Base-by-base conservation (phyloP, 306 rosid genomes). In the Gastrolobium bilobum region DNA sequence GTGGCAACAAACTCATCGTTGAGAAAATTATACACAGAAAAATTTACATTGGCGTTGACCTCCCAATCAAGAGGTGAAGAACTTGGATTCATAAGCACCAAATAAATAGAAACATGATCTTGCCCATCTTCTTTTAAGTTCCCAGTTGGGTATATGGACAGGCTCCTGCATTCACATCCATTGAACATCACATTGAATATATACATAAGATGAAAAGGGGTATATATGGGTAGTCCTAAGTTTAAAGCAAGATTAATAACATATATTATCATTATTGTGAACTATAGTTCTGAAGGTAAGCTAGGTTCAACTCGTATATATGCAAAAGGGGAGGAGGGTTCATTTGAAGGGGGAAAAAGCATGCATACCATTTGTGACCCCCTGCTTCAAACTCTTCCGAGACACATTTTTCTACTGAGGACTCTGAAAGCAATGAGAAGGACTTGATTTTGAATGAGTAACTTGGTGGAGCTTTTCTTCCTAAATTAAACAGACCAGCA, bases 381-480 rank as follows among this genome's bases (percentile, higher is more conserved):
- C 85, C 83, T 7, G 83, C 85, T 76, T 87, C 79, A 73, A 87
- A 87, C 63, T 71, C 78, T 66, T 75, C 81, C 0, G 84, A 50
- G 50, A 35, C 68, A 68, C 63, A 82, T 34, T 79, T 66, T 79
- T 75, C 81, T 2, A 79, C 26, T 2, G 76, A 82, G 35, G 76
- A 44, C 64, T 84, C 66, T 1, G 85, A 57, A 79, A 87, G 85
- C 53, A 52, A 8, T 2, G 88, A 79, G 83, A 87, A 84, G 59
- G 62, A 79, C 78, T 71, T 3, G 26, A 84, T 79, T 79, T 79
- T 82, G 46, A 87, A 68, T 14, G 60, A 71, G 67, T 54, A 79
- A 71, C 86, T 79, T 8, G 90, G 90, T 15, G 81, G 83, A 76
- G 68, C 68, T 53, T 79, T 78, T 68, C 90, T 79, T 50, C 85